Evolutionary conservation across 176 grass and related monocot genomes (phyloP).

Genomic region (Melocanna baccifera): DNA sequence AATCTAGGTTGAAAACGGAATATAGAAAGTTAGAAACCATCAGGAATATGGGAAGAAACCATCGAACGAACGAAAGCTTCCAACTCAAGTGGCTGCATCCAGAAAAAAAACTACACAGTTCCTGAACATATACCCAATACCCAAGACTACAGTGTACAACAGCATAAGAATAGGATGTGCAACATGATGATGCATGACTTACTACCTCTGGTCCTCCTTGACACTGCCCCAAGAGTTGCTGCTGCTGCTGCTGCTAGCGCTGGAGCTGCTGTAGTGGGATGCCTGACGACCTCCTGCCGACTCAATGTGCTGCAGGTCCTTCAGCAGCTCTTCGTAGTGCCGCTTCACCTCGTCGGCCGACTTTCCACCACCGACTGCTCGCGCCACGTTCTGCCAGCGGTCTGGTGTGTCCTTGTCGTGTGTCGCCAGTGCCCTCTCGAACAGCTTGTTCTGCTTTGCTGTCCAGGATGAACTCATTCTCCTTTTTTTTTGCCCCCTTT

Average conservation of each 20-base stretch:
- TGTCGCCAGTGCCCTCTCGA: constrained; percentile 60
- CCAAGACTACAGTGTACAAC: background rate
- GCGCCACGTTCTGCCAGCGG: constrained; percentile 73
- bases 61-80: constrained; percentile 21
- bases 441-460: constrained; percentile 55
- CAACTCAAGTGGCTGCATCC: constrained; percentile 8
- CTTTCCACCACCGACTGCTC: constrained; percentile 57
- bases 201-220: constrained; percentile 53
- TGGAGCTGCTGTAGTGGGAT: constrained; percentile 12
- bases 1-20: background rate
- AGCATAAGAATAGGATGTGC: background rate
- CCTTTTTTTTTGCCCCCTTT: background rate
- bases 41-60: too few relatives aligned
- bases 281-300: background rate
- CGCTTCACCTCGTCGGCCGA: constrained; percentile 64
- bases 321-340: constrained; percentile 47
- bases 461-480: constrained; percentile 73
- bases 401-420: constrained; percentile 74
- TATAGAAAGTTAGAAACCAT: constrained; percentile 11
- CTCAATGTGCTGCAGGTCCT: constrained; percentile 52
- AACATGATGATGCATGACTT: constrained; percentile 3
- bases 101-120: constrained; percentile 19
- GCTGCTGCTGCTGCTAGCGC: constrained; percentile 21
- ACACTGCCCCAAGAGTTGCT: constrained; percentile 31
- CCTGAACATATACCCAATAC: constrained; percentile 1